These are phyloP conservation scores for Penicillium mononematosum DNA, from an alignment of 495 filamentous ascomycete species.

Conservation along the genomic window DNA sequence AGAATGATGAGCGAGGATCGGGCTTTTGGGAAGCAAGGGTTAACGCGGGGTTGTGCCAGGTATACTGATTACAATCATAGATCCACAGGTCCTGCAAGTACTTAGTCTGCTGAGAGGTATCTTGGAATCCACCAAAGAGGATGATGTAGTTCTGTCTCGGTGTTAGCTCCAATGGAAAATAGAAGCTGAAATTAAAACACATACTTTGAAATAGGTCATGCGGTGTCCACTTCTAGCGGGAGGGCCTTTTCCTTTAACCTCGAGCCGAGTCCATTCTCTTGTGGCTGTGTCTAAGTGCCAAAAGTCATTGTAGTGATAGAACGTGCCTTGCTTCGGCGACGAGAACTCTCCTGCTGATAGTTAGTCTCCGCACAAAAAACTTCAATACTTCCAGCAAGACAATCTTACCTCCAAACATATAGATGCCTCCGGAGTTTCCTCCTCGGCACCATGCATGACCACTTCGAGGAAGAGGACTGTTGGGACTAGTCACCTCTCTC, in stretches of 20 bases:
- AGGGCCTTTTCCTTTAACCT: slow-evolving; percentile 82
- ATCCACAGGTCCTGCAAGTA: slow-evolving; percentile 75
- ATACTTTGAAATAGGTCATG: slow-evolving; percentile 86
- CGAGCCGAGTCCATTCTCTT: slow-evolving; percentile 86
- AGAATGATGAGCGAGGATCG: slow-evolving; percentile 86
- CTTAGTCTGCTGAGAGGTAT: slow-evolving; percentile 88
- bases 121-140: slow-evolving; percentile 85
- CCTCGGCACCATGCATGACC: slow-evolving; percentile 92
- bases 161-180: background rate
- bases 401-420: slow-evolving; percentile 76
- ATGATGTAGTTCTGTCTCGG: slow-evolving; percentile 61
- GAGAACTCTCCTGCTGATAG: slow-evolving; percentile 53
- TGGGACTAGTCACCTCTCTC: slow-evolving; percentile 83
- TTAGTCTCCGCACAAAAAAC: slow-evolving; percentile 41
- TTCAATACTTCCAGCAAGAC: background rate
- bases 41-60: slow-evolving; percentile 72
- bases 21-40: slow-evolving; percentile 78
- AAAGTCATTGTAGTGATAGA: slow-evolving; percentile 99
- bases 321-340: slow-evolving; percentile 92
- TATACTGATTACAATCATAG: slow-evolving; percentile 67
- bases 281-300: slow-evolving; percentile 82
- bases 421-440: slow-evolving; percentile 80
- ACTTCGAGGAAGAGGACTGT: slow-evolving; percentile 84
- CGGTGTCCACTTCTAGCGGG: slow-evolving; percentile 90
- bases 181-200: slow-evolving; percentile 29